Base-by-base conservation (phyloP, 768 basidiomycete genomes). In the Lactifluus pinguis region DNA sequence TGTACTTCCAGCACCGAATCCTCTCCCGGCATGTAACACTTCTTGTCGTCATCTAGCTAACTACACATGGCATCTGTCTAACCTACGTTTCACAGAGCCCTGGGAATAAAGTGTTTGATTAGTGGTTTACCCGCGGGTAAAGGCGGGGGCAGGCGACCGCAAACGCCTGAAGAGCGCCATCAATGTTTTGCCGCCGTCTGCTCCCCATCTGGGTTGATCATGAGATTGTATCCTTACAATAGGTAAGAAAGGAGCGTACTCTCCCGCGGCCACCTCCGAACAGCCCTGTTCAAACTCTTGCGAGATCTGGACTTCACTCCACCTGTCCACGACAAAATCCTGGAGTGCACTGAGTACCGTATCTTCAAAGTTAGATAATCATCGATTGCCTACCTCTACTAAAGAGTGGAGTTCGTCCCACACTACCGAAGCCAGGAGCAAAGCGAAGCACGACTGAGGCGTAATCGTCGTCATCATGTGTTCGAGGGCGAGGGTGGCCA, bases 251-350 rank as follows among this genome's bases (percentile, higher is more conserved):
- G 41, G 32, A 15, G 45, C 36, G 71, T 69, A 87, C 85, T 88
- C 86, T 76, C 86, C 86, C 56, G 79, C 80, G 7, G 86, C 84
- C 21, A 88, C 82, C 67, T 87, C 86, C 68, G 82, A 76, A 67
- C 85, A 87, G 66, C 85, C 85, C 63, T 75, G 76, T 68, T 87
- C 86, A 66, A 88, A 87, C 65, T 85, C 85, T 9, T 76, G 75
- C 1, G 80, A 83, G 17, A 74, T 72, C 25, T 82, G 83, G 8
- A 88, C 85, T 59, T 84, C 83, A 47, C 83, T 82, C 86, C 87
- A 89, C 66, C 82, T 80, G n/a, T 85, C 81, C 1, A 89, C 84
- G 25, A 89, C 83, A 61, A 83, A 90, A 68, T 89, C 86, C 81
- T 86, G 64, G 1, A 63, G 52, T 47, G 39, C 65, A 9, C 2